A percentile compares a stretch with the other conserved stretches of the same genome.
phyloP scores from a whole-genome alignment of 2,329 filamentous ascomycete species.

The Cordyceps militaris region DNA sequence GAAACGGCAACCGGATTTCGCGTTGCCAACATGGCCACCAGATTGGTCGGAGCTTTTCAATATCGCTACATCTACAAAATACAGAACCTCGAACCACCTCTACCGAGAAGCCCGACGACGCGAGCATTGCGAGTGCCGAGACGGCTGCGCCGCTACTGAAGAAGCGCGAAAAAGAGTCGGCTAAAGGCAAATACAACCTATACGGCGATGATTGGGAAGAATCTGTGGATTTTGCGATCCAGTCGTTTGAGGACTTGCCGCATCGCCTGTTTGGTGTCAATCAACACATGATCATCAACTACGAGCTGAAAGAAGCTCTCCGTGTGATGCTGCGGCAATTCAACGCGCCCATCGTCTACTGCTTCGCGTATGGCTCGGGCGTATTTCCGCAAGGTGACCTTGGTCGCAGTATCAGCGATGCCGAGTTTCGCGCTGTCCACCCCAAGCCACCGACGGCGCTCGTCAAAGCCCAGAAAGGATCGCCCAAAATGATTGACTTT shows the following conservation, averaged over 20 bases:
- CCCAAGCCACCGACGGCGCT: slow-evolving; percentile 76
- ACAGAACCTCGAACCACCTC: not conserved
- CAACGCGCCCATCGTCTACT: slow-evolving; percentile 86
- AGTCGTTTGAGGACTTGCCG: slow-evolving; percentile 38
- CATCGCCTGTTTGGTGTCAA: slow-evolving; percentile 75
- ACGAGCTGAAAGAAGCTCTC: slow-evolving; percentile 88
- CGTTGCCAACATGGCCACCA: not conserved
- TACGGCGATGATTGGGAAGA: slow-evolving; percentile 38
- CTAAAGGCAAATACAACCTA: slow-evolving; percentile 27
- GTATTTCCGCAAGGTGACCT: slow-evolving; percentile 75
- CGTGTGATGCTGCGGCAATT: slow-evolving; percentile 87
- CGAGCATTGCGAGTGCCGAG: not conserved
- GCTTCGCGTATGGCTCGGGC: slow-evolving; percentile 94
- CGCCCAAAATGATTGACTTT: slow-evolving; percentile 96
- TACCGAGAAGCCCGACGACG: not conserved
- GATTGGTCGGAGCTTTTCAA: not conserved
- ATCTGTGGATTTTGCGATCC: slow-evolving; percentile 33
- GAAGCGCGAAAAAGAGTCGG: slow-evolving; percentile 20
- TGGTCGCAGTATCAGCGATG: slow-evolving; percentile 47
- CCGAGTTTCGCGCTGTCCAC: slow-evolving; percentile 60
- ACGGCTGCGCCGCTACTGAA: not conserved
- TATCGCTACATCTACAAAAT: not conserved
- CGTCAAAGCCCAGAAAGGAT: slow-evolving; percentile 75
- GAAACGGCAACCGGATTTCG: not conserved
- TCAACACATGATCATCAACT: slow-evolving; percentile 92